Percentiles rank a stretch among this genome's conserved stretches.
phyloP scores from a whole-genome alignment of 257 asterid genomes.

The Coffea canephora region DNA sequence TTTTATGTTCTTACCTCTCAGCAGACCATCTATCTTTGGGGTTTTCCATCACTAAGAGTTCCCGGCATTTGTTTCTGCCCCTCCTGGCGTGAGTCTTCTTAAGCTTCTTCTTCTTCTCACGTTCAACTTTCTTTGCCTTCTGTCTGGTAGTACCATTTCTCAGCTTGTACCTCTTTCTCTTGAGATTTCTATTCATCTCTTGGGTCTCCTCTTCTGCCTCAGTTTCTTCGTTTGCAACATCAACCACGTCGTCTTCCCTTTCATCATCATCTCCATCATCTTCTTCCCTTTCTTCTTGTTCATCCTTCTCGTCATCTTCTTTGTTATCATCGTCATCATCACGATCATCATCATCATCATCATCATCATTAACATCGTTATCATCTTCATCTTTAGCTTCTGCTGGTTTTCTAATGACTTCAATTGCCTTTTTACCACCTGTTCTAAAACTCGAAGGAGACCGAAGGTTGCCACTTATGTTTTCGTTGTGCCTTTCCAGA shows the following conservation, averaged over 20 bases:
- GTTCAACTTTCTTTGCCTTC: conserved; percentile 46
- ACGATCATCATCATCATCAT: not conserved
- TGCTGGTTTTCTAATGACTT: not conserved
- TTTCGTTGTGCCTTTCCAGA: conserved; percentile 67
- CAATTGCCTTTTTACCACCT: conserved; percentile 35
- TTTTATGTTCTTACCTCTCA: conserved; percentile 51
- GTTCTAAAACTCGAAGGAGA: conserved; percentile 48
- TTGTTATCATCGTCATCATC: conserved; percentile 14
- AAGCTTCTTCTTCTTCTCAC: conserved; percentile 36
- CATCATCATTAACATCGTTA: conserved; percentile 19
- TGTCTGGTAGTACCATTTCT: conserved; percentile 44
- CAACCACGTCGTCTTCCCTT: conserved; percentile 25
- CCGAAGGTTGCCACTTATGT: conserved; percentile 22
- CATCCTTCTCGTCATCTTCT: conserved; percentile 8
- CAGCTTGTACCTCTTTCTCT: conserved; percentile 70
- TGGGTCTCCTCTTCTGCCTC: conserved; percentile 30
- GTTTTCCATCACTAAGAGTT: conserved; percentile 43
- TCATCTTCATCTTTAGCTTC: conserved; percentile 25
- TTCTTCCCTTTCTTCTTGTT: not conserved
- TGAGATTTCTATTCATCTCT: conserved; percentile 38
- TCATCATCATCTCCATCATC: conserved; percentile 11
- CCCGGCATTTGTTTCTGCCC: conserved; percentile 44
- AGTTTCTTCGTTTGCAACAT: conserved; percentile 23
- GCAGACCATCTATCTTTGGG: conserved; percentile 96
- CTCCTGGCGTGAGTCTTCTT: conserved; percentile 34